These are phyloP conservation scores for Aspergillus cavernicola DNA, from an alignment of 495 filamentous ascomycete species.

Conservation along the genomic window DNA sequence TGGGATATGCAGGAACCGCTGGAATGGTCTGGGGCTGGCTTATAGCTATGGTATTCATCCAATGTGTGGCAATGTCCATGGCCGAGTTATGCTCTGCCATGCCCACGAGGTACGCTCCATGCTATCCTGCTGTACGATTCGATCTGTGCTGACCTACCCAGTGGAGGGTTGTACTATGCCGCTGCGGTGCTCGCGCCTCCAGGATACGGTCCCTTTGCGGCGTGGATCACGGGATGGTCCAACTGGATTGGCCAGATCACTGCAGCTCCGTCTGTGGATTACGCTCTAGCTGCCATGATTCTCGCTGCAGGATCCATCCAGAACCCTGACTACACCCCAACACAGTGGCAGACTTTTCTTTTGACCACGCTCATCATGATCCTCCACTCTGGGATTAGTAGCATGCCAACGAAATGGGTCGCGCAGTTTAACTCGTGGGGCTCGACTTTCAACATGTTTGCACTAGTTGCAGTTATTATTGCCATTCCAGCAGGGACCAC, in stretches of 20 bases:
- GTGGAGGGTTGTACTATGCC: conserved; percentile 76
- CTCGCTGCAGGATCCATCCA: conserved; percentile 66
- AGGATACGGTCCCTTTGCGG: conserved; percentile 70
- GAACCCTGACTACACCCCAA: conserved; percentile 62
- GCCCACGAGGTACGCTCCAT: conserved; percentile 52
- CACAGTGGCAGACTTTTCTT: conserved; percentile 66
- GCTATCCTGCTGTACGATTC: not conserved
- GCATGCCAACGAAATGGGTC: conserved; percentile 70
- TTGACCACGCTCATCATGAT: conserved; percentile 67
- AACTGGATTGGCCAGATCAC: conserved; percentile 73
- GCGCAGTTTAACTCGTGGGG: conserved; percentile 73
- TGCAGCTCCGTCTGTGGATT: conserved; percentile 63
- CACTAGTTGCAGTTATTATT: conserved; percentile 63
- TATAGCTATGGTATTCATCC: conserved; percentile 69
- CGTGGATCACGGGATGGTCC: conserved; percentile 73
- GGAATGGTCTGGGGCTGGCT: conserved; percentile 87
- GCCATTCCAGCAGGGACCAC: conserved; percentile 62
- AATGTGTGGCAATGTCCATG: conserved; percentile 67
- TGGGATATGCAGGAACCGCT: conserved; percentile 77
- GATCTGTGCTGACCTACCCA: conserved; percentile 20
- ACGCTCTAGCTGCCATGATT: conserved; percentile 65
- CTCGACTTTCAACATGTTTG: conserved; percentile 71
- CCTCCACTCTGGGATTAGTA: conserved; percentile 67
- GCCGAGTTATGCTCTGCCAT: conserved; percentile 65
- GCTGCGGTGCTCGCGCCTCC: conserved; percentile 74